Evolutionary conservation across 2,329 filamentous ascomycete genomes (phyloP).

Genomic region (Ceratocystis colombiana): DNA sequence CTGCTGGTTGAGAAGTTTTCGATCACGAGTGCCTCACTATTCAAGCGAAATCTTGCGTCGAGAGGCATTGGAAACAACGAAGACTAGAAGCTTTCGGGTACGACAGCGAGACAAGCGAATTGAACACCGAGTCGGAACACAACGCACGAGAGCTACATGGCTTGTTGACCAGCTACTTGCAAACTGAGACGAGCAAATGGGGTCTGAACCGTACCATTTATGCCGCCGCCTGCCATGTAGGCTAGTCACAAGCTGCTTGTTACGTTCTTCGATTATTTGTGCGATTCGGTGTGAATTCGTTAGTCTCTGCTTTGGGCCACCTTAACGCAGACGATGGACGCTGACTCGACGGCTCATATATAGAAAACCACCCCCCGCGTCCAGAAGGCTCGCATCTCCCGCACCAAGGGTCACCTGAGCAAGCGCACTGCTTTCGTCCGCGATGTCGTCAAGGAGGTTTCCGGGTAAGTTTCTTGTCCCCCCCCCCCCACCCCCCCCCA

Average conservation of each 20-base stretch:
- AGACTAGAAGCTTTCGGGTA: slow-evolving; percentile 29
- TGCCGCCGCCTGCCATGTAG: not conserved
- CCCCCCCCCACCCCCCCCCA: slow-evolving; percentile 2
- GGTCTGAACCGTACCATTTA: slow-evolving; percentile 3
- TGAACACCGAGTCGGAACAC: slow-evolving; percentile 16
- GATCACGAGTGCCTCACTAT: slow-evolving; percentile 16
- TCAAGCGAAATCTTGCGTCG: slow-evolving; percentile 13
- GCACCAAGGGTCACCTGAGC: slow-evolving; percentile 90
- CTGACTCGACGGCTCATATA: slow-evolving; percentile 42
- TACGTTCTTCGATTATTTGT: not conserved
- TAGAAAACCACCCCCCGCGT: slow-evolving; percentile 77
- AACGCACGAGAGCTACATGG: slow-evolving; percentile 18
- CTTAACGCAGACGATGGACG: slow-evolving; percentile 51
- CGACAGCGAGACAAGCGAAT: slow-evolving; percentile 20
- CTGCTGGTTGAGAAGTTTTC: slow-evolving; percentile 12
- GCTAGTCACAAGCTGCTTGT: not conserved
- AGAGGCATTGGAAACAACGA: slow-evolving; percentile 22
- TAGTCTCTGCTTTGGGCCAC: slow-evolving; percentile 26
- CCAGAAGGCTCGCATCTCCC: slow-evolving; percentile 66
- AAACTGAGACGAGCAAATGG: not conserved
- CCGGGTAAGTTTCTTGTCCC: slow-evolving; percentile 55
- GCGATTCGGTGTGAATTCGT: slow-evolving; percentile 19
- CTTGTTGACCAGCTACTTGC: not conserved
- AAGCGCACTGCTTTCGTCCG: slow-evolving; percentile 96
- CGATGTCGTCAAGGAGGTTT: slow-evolving; percentile 96